Evolutionary conservation across 805 yeast genomes (phyloP).

Genomic region (Kuraishia piskuri): DNA sequence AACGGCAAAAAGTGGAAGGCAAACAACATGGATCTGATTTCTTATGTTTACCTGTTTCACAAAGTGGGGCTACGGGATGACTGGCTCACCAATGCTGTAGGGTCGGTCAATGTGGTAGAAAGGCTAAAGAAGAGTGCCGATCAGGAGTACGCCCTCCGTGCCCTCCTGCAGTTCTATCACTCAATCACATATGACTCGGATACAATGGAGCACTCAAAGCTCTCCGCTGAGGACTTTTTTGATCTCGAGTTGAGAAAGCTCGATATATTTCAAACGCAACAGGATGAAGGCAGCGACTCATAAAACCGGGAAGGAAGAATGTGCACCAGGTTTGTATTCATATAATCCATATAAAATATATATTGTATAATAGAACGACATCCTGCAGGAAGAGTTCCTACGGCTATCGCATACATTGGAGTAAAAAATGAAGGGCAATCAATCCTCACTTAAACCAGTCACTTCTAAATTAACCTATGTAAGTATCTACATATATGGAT

Average conservation of each 20-base stretch:
- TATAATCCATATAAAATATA: too few relatives aligned
- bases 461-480: too few relatives aligned
- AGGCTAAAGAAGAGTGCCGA: slow-evolving; percentile 73
- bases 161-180: slow-evolving; percentile 71
- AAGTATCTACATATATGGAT: too few relatives aligned
- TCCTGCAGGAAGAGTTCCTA: too few relatives aligned
- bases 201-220: slow-evolving; percentile 27
- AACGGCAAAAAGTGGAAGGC: slow-evolving; percentile 94
- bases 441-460: too few relatives aligned
- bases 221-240: slow-evolving; percentile 29
- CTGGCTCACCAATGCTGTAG: slow-evolving; percentile 87
- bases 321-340: too few relatives aligned
- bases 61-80: slow-evolving; percentile 67
- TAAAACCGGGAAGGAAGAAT: neutral
- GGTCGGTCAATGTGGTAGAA: slow-evolving; percentile 45
- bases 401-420: too few relatives aligned
- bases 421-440: too few relatives aligned
- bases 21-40: slow-evolving; percentile 86
- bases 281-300: neutral
- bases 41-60: slow-evolving; percentile 74
- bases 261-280: neutral
- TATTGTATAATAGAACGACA: too few relatives aligned
- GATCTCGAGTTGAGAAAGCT: slow-evolving; percentile 26
- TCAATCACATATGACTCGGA: slow-evolving; percentile 42
- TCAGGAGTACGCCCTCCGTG: slow-evolving; percentile 78